phyloP scores from a whole-genome alignment of 108 stramenopile species.

The Discostella stelligeroides region DNA sequence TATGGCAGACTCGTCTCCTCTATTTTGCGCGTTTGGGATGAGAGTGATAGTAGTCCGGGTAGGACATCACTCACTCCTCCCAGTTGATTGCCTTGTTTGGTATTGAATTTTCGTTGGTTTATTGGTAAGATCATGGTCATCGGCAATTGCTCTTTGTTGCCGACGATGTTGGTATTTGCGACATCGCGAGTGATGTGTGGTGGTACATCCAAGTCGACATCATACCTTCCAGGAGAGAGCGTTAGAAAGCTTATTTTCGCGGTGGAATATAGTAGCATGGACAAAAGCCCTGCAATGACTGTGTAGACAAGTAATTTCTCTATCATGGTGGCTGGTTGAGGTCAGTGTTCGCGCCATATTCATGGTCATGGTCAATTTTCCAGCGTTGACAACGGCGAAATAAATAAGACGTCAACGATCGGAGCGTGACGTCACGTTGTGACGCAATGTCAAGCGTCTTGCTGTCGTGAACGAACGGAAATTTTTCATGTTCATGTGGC shows the following conservation, averaged over 20 bases:
- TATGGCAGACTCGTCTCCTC: conserved; percentile 33
- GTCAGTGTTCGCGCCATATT: too few relatives aligned
- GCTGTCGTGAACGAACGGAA: too few relatives aligned
- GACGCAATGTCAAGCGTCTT: too few relatives aligned
- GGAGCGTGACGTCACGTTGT: too few relatives aligned
- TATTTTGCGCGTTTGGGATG: conserved; percentile 31
- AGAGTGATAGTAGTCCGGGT: conserved; percentile 11
- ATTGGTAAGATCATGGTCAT: conserved; percentile 11
- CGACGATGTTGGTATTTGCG: too few relatives aligned
- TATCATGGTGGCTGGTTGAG: too few relatives aligned
- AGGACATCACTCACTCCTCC: conserved; percentile 15
- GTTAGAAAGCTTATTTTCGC: neutral
- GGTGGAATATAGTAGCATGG: conserved; percentile 16
- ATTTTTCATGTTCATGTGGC: too few relatives aligned
- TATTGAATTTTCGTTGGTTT: conserved; percentile 23
- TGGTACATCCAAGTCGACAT: neutral
- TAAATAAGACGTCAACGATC: too few relatives aligned
- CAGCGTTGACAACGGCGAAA: too few relatives aligned
- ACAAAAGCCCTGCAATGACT: neutral
- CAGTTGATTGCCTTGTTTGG: conserved; percentile 3
- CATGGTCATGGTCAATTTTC: too few relatives aligned
- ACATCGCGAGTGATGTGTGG: too few relatives aligned
- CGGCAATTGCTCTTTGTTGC: too few relatives aligned
- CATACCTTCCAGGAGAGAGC: neutral
- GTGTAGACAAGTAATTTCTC: neutral